Evolutionary conservation across 2,329 filamentous ascomycete species (phyloP), one percentile per base, ranked within the genome.

Genomic region (Calcarisporium arbuscula): DNA sequence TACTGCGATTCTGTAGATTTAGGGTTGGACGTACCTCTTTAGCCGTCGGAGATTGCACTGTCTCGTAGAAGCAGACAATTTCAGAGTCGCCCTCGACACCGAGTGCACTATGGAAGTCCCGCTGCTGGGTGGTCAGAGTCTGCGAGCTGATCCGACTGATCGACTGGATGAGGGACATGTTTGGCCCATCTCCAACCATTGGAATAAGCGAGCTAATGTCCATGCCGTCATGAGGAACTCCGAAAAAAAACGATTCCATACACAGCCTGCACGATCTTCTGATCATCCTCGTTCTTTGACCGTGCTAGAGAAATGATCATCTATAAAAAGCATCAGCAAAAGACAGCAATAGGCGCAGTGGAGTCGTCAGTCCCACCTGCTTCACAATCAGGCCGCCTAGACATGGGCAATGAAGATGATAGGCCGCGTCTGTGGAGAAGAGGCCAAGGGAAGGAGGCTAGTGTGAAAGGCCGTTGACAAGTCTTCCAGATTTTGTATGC

Each of bases 21-120:
- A 29, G 22, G 8, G 15, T 19, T 9, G n/a, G 6, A 28, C 25
- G 23, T 36, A 45, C 45, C 35, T 40, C 18, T 30, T 36, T 30
- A 40, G 50, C 48, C 12, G 50, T 51, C 9, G 40, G 48, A 16
- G 49, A 53, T 26, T 36, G 15, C 10, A 36, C 14, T 3, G 50
- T 53, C 35, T 53, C 48, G 28, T 49, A 51, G 33, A 50, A 53
- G 32, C 44, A 52, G 19, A 48, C 28, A 10, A 51, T 26, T 35
- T 50, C 41, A 10, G 38, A 42, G 2, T 40, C 28, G 6, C 37
- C 40, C 27, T 43, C 23, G 10, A 9, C 17, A 2, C 40, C 41
- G 9, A 50, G 22, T 8, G 40, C 36, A 9, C 16, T 20, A n/a
- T 26, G 14, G 22, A 42, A 42, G 19, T 37, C 36, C 9, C 33